Conservation (phyloP, 2,329 filamentous ascomycete species). For the Cladophialophora psammophila region DNA sequence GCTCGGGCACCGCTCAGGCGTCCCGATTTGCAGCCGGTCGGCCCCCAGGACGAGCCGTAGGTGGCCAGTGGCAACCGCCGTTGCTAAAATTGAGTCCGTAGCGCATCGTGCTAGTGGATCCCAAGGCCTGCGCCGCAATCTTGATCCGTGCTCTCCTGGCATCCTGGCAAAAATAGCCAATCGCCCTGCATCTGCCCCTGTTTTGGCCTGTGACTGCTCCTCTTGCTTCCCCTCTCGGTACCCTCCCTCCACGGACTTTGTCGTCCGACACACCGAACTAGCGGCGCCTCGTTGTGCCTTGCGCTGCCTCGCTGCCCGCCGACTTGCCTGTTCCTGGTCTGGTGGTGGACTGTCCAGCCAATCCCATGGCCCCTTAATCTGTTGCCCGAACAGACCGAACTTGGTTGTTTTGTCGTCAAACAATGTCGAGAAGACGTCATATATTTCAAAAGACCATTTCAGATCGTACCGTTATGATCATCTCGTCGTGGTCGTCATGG, state of each 20-base stretch:
- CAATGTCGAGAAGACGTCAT: not conserved
- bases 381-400: not conserved
- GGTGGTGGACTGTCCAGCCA: not conserved
- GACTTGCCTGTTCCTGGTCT: constrained; percentile 3
- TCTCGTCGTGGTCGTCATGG: too few species aligned
- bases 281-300: constrained; percentile 18
- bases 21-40: constrained; percentile 3
- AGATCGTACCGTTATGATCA: too few species aligned
- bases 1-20: constrained; percentile 10
- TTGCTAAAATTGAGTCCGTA: constrained; percentile 40
- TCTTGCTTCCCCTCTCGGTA: too few species aligned
- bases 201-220: not conserved
- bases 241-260: constrained; percentile 34
- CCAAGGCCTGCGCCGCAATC: constrained; percentile 32
- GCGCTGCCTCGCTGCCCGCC: not conserved
- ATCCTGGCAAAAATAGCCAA: not conserved
- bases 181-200: constrained; percentile 13
- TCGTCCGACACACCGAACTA: constrained; percentile 31
- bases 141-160: constrained; percentile 16
- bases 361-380: constrained; percentile 3
- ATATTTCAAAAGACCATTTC: not conserved
- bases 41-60: not conserved
- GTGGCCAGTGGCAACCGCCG: constrained; percentile 13
- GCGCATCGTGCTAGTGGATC: constrained; percentile 23
- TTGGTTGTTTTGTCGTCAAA: not conserved